A percentile compares a stretch with the other conserved stretches of the same genome.
phyloP scores from a whole-genome alignment of 75 land plant genomes.

The Larix kaempferi region DNA sequence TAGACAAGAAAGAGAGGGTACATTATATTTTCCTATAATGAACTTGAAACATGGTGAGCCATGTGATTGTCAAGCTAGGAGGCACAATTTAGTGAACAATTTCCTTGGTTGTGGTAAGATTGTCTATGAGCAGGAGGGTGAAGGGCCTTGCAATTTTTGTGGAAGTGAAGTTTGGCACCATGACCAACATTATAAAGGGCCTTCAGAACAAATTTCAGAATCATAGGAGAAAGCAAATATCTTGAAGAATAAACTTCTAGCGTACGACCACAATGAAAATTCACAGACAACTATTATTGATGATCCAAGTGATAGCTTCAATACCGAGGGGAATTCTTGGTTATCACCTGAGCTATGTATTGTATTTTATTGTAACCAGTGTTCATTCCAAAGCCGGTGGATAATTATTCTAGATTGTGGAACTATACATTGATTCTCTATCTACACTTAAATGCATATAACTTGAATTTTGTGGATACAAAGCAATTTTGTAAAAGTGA shows the following conservation, averaged over 20 bases:
- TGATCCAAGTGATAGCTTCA: conserved; percentile 91
- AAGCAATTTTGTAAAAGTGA: too few species aligned
- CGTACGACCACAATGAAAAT: conserved; percentile 76
- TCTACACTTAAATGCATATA: too few species aligned
- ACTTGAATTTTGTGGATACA: too few species aligned
- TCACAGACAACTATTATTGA: conserved; percentile 88
- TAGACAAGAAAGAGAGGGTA: conserved; percentile 76
- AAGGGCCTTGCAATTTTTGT: conserved; percentile 90
- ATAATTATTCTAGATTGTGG: too few species aligned
- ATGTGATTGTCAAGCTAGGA: conserved; percentile 88
- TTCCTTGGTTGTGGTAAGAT: conserved; percentile 93
- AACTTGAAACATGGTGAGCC: conserved; percentile 44
- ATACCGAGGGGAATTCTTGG: conserved; percentile 86
- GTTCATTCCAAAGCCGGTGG: too few species aligned
- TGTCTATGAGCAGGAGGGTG: conserved; percentile 94
- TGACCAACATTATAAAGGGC: neutral
- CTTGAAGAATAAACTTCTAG: conserved; percentile 87
- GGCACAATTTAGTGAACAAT: conserved; percentile 82
- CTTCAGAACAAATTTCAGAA: conserved; percentile 15
- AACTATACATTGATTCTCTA: too few species aligned
- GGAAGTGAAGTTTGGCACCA: conserved; percentile 60
- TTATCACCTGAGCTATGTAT: conserved; percentile 52
- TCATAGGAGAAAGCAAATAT: conserved; percentile 69
- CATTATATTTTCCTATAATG: conserved; percentile 56
- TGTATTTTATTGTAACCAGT: too few species aligned